A percentile compares a stretch with the other conserved stretches of the same genome.
phyloP scores from a whole-genome alignment of 495 filamentous ascomycete species.

The Neurospora cerealis region DNA sequence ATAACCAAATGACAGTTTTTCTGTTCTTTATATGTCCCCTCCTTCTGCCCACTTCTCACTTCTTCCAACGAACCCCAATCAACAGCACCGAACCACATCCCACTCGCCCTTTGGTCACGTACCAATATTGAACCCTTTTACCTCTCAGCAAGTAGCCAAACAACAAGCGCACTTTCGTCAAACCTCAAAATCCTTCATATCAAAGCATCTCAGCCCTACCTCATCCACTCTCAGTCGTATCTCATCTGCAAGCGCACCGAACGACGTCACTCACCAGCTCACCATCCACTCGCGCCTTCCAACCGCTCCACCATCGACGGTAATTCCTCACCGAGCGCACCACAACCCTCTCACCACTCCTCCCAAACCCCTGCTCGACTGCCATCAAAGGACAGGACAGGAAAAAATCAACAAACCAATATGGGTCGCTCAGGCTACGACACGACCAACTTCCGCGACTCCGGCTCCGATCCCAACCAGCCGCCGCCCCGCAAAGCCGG shows the following conservation, averaged over 20 bases:
- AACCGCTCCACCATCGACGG: neutral
- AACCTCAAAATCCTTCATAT: neutral
- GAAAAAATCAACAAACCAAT: neutral
- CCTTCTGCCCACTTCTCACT: neutral
- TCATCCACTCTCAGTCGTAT: neutral
- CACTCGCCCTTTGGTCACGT: neutral
- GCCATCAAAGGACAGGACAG: neutral
- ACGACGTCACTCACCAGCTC: neutral
- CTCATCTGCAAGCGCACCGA: neutral
- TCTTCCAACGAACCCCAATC: neutral
- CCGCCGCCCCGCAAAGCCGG: neutral
- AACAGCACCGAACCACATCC: neutral
- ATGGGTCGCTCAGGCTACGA: constrained; percentile 14
- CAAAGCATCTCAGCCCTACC: neutral
- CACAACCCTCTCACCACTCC: neutral
- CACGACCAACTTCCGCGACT: constrained; percentile 1
- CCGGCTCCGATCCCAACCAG: neutral
- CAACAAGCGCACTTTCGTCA: neutral
- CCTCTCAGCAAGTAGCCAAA: neutral
- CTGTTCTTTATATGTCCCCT: neutral
- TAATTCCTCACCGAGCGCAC: neutral
- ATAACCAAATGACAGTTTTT: neutral
- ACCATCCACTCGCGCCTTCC: neutral
- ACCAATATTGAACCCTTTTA: neutral
- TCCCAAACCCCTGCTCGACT: neutral